Evolutionary conservation across 2,329 filamentous ascomycete genomes (phyloP).

Genomic region (Aspergillus neoniger): DNA sequence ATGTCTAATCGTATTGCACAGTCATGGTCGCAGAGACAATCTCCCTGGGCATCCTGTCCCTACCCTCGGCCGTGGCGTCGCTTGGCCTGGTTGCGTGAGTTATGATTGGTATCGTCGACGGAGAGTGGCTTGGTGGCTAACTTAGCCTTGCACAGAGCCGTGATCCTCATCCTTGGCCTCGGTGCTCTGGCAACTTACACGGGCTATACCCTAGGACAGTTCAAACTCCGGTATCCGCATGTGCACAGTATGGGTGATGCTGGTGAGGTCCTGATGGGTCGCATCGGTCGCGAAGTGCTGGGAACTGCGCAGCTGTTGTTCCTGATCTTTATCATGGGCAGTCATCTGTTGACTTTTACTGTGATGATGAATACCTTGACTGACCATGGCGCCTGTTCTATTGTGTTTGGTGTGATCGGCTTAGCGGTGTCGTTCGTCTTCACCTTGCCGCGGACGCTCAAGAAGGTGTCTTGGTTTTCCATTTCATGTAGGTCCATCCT

Average conservation of each 20-base stretch:
- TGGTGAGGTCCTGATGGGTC: constrained; percentile 64
- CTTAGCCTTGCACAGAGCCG: constrained; percentile 37
- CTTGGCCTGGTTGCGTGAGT: constrained; percentile 55
- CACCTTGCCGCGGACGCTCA: constrained; percentile 63
- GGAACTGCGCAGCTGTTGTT: constrained; percentile 64
- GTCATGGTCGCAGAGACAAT: constrained; percentile 63
- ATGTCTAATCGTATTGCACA: constrained; percentile 12
- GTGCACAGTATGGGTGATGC: constrained; percentile 69
- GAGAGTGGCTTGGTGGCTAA: not conserved
- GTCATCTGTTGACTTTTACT: constrained; percentile 68
- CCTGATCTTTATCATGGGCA: constrained; percentile 68
- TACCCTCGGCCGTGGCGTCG: constrained; percentile 55
- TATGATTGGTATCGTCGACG: not conserved
- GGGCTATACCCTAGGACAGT: constrained; percentile 61
- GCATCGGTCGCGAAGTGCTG: constrained; percentile 62
- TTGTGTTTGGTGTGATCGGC: constrained; percentile 63
- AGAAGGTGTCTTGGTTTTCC: constrained; percentile 61
- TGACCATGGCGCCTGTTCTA: constrained; percentile 61
- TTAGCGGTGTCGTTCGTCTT: constrained; percentile 59
- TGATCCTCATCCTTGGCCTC: constrained; percentile 56
- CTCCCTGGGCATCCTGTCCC: constrained; percentile 58
- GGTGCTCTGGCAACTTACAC: constrained; percentile 61
- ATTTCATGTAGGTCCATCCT: constrained; percentile 43
- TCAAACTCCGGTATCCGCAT: constrained; percentile 58
- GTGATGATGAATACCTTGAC: constrained; percentile 68